These are phyloP conservation scores for Caloboletus inedulis DNA, from an alignment of 1,284 basidiomycete species.

Conservation along the genomic window DNA sequence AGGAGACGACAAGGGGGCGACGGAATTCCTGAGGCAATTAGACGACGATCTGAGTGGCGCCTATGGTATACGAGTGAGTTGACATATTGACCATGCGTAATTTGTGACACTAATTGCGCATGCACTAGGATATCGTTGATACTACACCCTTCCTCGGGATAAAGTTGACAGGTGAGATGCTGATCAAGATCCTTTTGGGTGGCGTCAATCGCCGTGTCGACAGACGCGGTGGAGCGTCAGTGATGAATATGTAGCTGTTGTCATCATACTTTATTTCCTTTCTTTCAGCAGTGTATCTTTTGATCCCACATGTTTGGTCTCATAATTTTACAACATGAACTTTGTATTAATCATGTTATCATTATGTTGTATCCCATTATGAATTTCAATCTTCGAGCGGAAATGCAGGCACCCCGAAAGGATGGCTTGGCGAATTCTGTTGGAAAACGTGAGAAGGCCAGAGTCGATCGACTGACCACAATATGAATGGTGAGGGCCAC, in stretches of 20 bases:
- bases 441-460: background rate
- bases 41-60: constrained; percentile 44
- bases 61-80: constrained; percentile 37
- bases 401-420: background rate
- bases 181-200: constrained; percentile 55
- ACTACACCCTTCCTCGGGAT: constrained; percentile 49
- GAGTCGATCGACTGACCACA: background rate
- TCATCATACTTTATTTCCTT: background rate
- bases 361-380: background rate
- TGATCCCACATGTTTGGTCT: background rate
- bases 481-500: background rate
- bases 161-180: constrained; percentile 39
- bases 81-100: background rate
- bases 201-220: constrained; percentile 58
- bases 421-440: background rate
- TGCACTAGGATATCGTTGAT: constrained; percentile 55
- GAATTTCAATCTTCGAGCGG: background rate
- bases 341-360: background rate
- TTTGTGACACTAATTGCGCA: constrained; percentile 1
- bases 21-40: constrained; percentile 43
- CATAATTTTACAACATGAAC: background rate
- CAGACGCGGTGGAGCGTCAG: constrained; percentile 32
- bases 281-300: background rate
- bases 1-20: constrained; percentile 44
- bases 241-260: constrained; percentile 20